A percentile compares a stretch with the other conserved stretches of the same genome.
These are phyloP conservation scores for Daldinia grandis DNA, from an alignment of 495 filamentous ascomycete species.

Conservation along the genomic window DNA sequence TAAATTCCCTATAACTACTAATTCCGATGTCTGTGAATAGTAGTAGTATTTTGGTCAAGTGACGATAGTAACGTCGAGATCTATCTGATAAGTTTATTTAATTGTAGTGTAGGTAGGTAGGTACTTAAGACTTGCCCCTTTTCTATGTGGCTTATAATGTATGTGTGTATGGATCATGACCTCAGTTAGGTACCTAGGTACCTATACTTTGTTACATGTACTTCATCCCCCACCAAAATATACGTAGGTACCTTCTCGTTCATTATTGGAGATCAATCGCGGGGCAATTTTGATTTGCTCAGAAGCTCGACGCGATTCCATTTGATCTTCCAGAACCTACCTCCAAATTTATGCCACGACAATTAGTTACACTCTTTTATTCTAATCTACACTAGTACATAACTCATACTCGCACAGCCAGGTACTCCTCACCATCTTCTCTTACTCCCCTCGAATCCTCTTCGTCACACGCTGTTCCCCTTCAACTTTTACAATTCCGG, in stretches of 20 bases:
- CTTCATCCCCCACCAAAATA: constrained; percentile 15
- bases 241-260: constrained; percentile 2
- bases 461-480: neutral
- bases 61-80: neutral
- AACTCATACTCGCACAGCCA: neutral
- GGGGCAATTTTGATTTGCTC: constrained; percentile 25
- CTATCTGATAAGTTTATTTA: neutral
- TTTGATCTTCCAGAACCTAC: constrained; percentile 33
- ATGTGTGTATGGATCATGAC: neutral
- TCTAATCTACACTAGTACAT: constrained; percentile 30
- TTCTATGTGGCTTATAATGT: neutral
- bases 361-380: constrained; percentile 43
- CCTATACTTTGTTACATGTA: neutral
- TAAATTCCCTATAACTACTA: neutral
- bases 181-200: neutral
- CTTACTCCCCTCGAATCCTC: constrained; percentile 11
- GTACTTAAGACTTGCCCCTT: too few species aligned
- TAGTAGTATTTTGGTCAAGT: neutral
- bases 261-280: constrained; percentile 3
- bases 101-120: too few species aligned
- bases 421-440: neutral
- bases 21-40: neutral
- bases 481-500: neutral
- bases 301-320: constrained; percentile 37
- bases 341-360: constrained; percentile 27